Base-by-base conservation (phyloP, 371 early-diverging fungal species). In the Mortierella sp. region DNA sequence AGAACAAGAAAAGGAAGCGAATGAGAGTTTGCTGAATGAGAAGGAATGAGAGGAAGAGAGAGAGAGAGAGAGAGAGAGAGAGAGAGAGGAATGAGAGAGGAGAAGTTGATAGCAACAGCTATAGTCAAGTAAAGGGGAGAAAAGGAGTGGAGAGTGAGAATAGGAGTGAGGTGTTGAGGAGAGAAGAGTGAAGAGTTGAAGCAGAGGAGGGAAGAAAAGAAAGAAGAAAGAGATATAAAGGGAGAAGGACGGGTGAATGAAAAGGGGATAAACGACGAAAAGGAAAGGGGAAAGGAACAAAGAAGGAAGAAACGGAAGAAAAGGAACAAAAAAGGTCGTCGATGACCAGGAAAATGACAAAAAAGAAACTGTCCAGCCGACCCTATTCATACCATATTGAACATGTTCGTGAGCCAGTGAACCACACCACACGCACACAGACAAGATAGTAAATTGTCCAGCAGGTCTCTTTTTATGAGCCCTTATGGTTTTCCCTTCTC, bases 401-500 rank as follows among this genome's bases (percentile, higher is more conserved):
- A 38, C 68, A 38, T 65, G 21, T 19, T 38, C 0, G 9, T 60
- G 31, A 13, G n/a, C n/a, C 14, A 16, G 13, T 21, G 16, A 31
- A 31, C 26, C 31, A 55, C 57, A 57, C 26, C 26, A 42, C 34
- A 9, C 24, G 6, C 55, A 31, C 21, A 6, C 38, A 38, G n/a
- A n/a, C n/a, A n/a, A 38, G 42, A 1, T 3, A 38, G 42, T 21
- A 38, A 38, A 38, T 21, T 68, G 42, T 68, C 68, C 68, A 68
- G 68, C 68, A 65, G 65, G 65, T 9, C 65, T 9, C 38, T 38
- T 34, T 50, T 65, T 65, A 42, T 42, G 68, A 68, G 68, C 68
- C 9, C 68, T 42, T 68, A 24, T 21, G 34, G 21, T 21, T 68
- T 68, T 38, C 44, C 38, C 38, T 34, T 31, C 19, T 34, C 38